Conservation (phyloP, 2,329 filamentous ascomycete genomes). For the Aaosphaeria pasadenensis region DNA sequence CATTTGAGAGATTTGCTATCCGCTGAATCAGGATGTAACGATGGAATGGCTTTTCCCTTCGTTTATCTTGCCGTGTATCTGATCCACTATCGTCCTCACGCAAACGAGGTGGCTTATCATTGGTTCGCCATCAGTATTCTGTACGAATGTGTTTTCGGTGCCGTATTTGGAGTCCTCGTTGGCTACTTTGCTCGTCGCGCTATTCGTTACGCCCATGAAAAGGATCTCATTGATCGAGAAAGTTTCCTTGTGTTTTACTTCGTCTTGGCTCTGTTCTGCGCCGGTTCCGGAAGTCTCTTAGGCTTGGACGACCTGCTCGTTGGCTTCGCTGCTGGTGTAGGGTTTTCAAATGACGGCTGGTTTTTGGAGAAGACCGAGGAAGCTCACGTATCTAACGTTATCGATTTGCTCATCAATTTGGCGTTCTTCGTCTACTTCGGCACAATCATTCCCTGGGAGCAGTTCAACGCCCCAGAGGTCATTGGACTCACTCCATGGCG, state of each 20-base stretch:
- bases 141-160: conserved; percentile 94
- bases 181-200: conserved; percentile 89
- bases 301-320: conserved; percentile 93
- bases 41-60: conserved; percentile 99
- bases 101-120: conserved; percentile 69
- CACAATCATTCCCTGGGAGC: conserved; percentile 93
- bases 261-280: conserved; percentile 90
- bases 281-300: conserved; percentile 85
- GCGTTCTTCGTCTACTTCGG: conserved; percentile 98
- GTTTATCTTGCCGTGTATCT: conserved; percentile 90
- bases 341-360: conserved; percentile 99
- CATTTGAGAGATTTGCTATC: conserved; percentile 94
- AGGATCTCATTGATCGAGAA: conserved; percentile 86
- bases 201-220: conserved; percentile 82
- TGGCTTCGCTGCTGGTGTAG: conserved; percentile 93
- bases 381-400: conserved; percentile 98
- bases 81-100: conserved; percentile 72
- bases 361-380: conserved; percentile 98
- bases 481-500: conserved; percentile 83
- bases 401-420: conserved; percentile 94
- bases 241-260: conserved; percentile 99
- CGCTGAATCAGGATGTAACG: conserved; percentile 96
- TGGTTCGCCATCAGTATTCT: conserved; percentile 89
- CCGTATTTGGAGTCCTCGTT: conserved; percentile 79
- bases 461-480: conserved; percentile 69